These are phyloP conservation scores for Spencermartinsiella ligniputridi DNA, from an alignment of 1,139 yeast species.

Conservation along the genomic window DNA sequence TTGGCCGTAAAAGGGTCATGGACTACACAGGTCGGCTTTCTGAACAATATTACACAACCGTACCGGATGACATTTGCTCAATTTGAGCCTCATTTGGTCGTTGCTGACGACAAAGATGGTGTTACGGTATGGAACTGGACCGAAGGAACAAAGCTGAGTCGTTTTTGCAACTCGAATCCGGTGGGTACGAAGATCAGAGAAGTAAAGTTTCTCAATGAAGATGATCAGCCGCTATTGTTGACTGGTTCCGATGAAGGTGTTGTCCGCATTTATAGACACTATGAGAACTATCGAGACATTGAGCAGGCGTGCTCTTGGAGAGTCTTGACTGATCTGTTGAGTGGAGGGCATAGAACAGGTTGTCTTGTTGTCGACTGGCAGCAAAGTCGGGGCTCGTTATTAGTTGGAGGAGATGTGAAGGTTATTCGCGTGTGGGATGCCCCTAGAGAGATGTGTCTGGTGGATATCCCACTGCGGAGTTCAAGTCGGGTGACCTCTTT, in stretches of 20 bases:
- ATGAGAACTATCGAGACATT: constrained; percentile 51
- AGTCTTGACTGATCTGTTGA: constrained; percentile 74
- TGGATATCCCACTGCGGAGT: constrained; percentile 87
- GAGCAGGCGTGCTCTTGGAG: constrained; percentile 88
- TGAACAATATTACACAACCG: constrained; percentile 79
- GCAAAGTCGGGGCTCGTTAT: constrained; percentile 84
- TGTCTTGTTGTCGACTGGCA: constrained; percentile 96
- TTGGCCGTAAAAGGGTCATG: constrained; percentile 82
- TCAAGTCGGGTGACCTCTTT: constrained; percentile 84
- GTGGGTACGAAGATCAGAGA: constrained; percentile 87
- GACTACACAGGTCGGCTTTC: constrained; percentile 57
- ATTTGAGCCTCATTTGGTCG: constrained; percentile 78
- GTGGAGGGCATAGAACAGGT: constrained; percentile 61
- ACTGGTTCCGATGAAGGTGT: constrained; percentile 95
- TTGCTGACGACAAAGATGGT: constrained; percentile 81
- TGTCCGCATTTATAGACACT: constrained; percentile 75
- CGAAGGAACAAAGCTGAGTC: constrained; percentile 48
- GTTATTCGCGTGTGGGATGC: constrained; percentile 96
- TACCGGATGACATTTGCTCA: constrained; percentile 77
- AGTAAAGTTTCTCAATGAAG: constrained; percentile 82
- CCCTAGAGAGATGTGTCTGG: constrained; percentile 79
- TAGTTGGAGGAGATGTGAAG: constrained; percentile 94
- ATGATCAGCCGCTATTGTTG: constrained; percentile 76
- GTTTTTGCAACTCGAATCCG: constrained; percentile 82
- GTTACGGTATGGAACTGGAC: constrained; percentile 91